Evolutionary conservation across 2,329 filamentous ascomycete species (phyloP), one percentile per base, ranked within the genome.

Genomic region (Domatiomyces globalis): DNA sequence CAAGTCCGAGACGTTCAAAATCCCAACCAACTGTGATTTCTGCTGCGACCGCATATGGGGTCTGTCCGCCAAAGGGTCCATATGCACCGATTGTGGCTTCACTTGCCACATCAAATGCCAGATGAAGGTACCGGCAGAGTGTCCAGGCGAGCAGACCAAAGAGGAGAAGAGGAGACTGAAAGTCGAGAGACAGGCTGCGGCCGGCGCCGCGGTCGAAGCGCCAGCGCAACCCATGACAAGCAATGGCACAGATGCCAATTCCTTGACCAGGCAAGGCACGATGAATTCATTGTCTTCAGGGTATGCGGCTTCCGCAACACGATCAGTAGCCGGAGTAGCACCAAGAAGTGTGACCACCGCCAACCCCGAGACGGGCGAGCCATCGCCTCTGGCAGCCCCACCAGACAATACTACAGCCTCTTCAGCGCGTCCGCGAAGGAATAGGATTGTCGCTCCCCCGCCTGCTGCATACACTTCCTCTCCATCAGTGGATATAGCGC

Each of bases 81-180:
- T 94, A 65, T 98, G 92, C 64, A 80, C 85, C 60, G 90, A 96
- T 66, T 98, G 92, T 63, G 92, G 94, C 33, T 98, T 95, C 69
- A 95, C 89, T 1, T 98, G 92, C 64, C 92, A 98, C 69, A 94
- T 83, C 73, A 98, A 98, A 71, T 98, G 92, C 66, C 87, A 98
- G 71, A 92, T 98, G 84, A 98, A 96, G 69, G 92, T 96, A 0
- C 88, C 92, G 0, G 85, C 92, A 6, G 87, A 95, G 64, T 98
- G 92, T 63, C 92, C 92, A 0, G 92, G 92, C 48, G 92, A 96
- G 64, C 81, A 92, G 64, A 83, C 76, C 56, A 98, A 96, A 68
- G 92, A 96, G 56, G 89, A 95, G 62, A 89, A 83, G 71, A 98
- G 95, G 74, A 94, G 89, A 62, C 75, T 94, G 43, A 96, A 96